Base-by-base conservation (phyloP, 2,329 filamentous ascomycete genomes). In the Bipolaris sorokiniana region DNA sequence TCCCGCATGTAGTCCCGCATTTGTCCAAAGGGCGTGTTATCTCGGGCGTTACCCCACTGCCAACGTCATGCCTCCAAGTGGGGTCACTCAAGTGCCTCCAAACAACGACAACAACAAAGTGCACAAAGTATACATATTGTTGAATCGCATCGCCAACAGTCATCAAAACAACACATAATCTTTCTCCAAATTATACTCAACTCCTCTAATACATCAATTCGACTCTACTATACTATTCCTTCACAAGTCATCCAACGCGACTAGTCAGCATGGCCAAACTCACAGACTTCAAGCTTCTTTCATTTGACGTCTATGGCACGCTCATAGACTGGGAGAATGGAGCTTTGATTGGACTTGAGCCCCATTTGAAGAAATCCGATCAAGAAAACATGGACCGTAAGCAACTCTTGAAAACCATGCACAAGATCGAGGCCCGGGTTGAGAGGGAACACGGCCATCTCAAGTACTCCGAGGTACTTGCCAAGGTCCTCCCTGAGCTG, bases 221-320 rank as follows among this genome's bases (percentile, higher is more conserved):
- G 33, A 26, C 18, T 15, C 20, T 11, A 22, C 7, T 16, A 16
- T 10, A 5, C 20, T 18, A 1, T 26, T n/a, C 20, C 38, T 37
- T 16, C 15, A 13, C 41, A 31, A 33, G 28, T n/a, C 38, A 5
- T 13, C n/a, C n/a, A 31, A 13, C 7, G 15, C 15, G 15, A 16
- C 22, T 31, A 52, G 5, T 40, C 48, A 54, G 9, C 38, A 75
- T 75, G 71, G 65, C 71, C 18, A 73, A 70, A 34, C 70, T 78
- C 28, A 75, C 69, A 28, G 69, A 77, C 51, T 83, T 80, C 71
- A 77, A 76, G 22, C 76, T 85, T 57, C 84, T 91, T 48, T 87
- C 86, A 67, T 92, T 93, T 76, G 90, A 94, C 76, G 87, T 90
- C 79, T 93, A 90, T 74, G 90, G 90, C 73, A 94, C 90, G 0